Percentiles rank a stretch among this genome's conserved stretches.
These are phyloP conservation scores for Venturiaceae sp. DNA, from an alignment of 2,329 filamentous ascomycete genomes.

Conservation along the genomic window DNA sequence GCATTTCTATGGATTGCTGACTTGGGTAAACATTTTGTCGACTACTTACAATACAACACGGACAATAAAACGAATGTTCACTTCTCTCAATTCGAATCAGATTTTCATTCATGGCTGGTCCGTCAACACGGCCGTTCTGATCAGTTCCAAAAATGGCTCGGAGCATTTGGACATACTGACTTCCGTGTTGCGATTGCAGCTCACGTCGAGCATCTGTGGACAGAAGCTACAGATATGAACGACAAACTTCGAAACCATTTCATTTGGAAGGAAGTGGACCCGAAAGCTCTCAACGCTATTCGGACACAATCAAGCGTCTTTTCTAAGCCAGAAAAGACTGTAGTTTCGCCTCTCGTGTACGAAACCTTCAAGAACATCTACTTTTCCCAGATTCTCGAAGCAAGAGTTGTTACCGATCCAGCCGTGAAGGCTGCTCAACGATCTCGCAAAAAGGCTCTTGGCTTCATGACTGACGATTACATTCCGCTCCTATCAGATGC, in stretches of 20 bases:
- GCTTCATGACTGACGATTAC: slow-evolving; percentile 10
- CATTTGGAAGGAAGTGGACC: slow-evolving; percentile 28
- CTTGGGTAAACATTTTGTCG: slow-evolving; percentile 61
- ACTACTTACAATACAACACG: slow-evolving; percentile 42
- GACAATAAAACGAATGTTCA: slow-evolving; percentile 24
- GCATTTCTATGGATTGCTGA: slow-evolving; percentile 63
- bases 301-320: slow-evolving; percentile 12
- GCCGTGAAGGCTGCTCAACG: slow-evolving; percentile 17
- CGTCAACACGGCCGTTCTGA: slow-evolving; percentile 31
- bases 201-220: slow-evolving; percentile 54
- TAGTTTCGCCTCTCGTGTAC: slow-evolving; percentile 62
- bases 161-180: slow-evolving; percentile 40
- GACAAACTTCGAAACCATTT: slow-evolving; percentile 19
- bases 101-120: slow-evolving; percentile 50
- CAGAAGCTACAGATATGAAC: slow-evolving; percentile 49
- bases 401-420: slow-evolving; percentile 10
- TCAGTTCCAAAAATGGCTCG: slow-evolving; percentile 46
- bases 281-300: slow-evolving; percentile 18
- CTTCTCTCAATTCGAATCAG: slow-evolving; percentile 45
- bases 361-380: slow-evolving; percentile 54
- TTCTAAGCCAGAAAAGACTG: slow-evolving; percentile 32
- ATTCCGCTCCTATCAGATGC: no score
- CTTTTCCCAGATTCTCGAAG: slow-evolving; percentile 44
- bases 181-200: slow-evolving; percentile 53
- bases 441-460: slow-evolving; percentile 14